Base-by-base conservation (phyloP, 495 filamentous ascomycete species). In the Neurospora hispaniola region DNA sequence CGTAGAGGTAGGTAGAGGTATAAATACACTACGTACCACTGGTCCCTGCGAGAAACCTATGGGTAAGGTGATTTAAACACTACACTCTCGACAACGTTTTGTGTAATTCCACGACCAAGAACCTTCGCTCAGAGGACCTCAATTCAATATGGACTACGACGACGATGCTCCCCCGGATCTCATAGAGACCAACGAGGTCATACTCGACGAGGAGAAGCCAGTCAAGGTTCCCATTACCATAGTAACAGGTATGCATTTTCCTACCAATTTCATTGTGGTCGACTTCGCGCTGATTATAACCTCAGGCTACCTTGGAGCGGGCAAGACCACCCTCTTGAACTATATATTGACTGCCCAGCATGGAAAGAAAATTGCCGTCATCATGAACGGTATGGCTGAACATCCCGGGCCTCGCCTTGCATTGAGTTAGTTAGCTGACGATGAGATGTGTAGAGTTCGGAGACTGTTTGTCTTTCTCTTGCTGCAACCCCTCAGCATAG, bases 351-450 rank as follows among this genome's bases (percentile, higher is more conserved):
- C 89, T 27, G 94, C 94, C 74, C 90, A 93, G 71, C 96, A 98
- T 87, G 95, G 94, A 78, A 98, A 98, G 85, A 96, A 91, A 80
- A 94, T 99, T 79, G 96, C 96, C 11, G 96, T 99, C 38, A 99
- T 99, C 73, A 88, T 98, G 83, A 99, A 99, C 81, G 95, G 93
- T 89, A 79, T 73, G 75, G n/a, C 69, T 39, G 38, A 23, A 23
- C 27, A 42, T 43, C 54, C 62, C 14, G 10, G 16, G 10, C 59
- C 27, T n/a, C 11, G 20, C n/a, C 69, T 16, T 23, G 27, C 20
- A 46, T 31, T 20, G 16, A 38, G 4, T 11, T 42, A 23, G 12
- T 18, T 42, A 18, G 35, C 69, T 71, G 16, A 69, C 69, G 14
- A 18, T 44, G 18, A 66, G 40, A 18, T 11, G 14, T 23, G 18